Evolutionary conservation across 305 asterid genomes (phyloP).

Genomic region (Striga hermonthica): DNA sequence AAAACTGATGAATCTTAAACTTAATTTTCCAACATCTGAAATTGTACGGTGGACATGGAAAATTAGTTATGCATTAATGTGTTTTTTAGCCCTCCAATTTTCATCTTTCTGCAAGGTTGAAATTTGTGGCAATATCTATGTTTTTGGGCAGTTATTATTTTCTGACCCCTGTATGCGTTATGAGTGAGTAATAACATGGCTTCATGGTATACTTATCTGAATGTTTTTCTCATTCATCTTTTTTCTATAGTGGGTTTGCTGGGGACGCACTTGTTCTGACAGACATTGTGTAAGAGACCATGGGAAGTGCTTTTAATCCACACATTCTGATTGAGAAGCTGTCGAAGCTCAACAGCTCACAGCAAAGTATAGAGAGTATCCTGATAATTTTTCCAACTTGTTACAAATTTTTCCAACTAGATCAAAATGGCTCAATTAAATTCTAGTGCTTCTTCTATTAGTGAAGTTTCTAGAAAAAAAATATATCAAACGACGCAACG

Average conservation of each 20-base stretch:
- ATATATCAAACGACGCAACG: too few relatives aligned
- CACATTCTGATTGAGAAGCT: conserved; percentile 90
- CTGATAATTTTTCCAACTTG: conserved; percentile 33
- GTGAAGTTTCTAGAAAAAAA: too few relatives aligned
- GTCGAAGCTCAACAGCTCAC: conserved; percentile 78
- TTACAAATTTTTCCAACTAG: conserved; percentile 4
- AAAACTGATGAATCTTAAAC: too few relatives aligned
- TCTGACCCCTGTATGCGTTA: too few relatives aligned
- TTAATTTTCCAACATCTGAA: too few relatives aligned
- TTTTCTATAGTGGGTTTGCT: conserved; percentile 30
- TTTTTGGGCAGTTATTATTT: too few relatives aligned
- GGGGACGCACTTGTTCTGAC: conserved; percentile 19
- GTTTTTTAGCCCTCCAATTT: not conserved
- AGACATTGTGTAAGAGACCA: conserved; percentile 38
- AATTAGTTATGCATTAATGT: not conserved
- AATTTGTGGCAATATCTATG: too few relatives aligned
- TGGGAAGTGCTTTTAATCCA: conserved; percentile 85
- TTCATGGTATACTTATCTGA: conserved; percentile 17
- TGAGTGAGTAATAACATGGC: not conserved
- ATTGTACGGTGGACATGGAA: too few relatives aligned
- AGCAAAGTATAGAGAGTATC: conserved; percentile 99
- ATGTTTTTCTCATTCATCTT: conserved; percentile 25
- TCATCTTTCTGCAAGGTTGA: too few relatives aligned
- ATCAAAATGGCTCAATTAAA: too few relatives aligned
- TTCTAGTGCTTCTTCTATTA: too few relatives aligned